Percentiles rank a stretch among this genome's conserved stretches.
phyloP scores from a whole-genome alignment of 345 rosid species.

The Lenwebbia sp. region DNA sequence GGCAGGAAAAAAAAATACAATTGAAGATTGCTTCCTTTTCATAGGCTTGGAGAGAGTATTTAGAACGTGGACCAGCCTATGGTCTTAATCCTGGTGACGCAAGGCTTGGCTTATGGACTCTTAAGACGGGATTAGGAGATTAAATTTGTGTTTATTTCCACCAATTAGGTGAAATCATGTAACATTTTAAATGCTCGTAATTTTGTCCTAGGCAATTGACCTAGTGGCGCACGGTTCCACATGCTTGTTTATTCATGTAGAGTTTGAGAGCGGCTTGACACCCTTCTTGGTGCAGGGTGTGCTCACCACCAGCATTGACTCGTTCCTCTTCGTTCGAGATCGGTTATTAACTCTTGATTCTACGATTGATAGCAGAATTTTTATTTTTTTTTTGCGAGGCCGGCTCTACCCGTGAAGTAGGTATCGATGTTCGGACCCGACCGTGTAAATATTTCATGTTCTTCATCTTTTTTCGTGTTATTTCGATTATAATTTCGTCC shows the following conservation, averaged over 20 bases:
- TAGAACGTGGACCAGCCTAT: not conserved
- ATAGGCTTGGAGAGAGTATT: not conserved
- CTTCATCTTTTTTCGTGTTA: rapidly evolving
- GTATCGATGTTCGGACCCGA: rapidly evolving
- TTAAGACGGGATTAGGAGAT: not conserved
- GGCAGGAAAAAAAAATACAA: not conserved
- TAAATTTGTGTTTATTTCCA: not conserved
- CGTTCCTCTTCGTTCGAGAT: not conserved
- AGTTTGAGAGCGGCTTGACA: not conserved
- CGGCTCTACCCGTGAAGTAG: not conserved
- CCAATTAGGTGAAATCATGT: not conserved
- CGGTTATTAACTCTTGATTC: not conserved
- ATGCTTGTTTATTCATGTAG: not conserved
- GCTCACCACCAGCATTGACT: not conserved
- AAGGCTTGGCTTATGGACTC: too few relatives aligned
- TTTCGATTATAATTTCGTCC: not conserved
- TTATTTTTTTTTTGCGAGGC: not conserved
- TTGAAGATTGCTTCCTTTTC: not conserved
- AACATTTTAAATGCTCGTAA: not conserved
- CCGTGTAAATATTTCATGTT: not conserved
- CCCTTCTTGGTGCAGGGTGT: not conserved
- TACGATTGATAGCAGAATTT: not conserved
- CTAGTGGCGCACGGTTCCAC: not conserved
- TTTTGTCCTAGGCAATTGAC: not conserved
- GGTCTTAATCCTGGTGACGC: not conserved